Evolutionary conservation across 805 yeast genomes (phyloP).

Genomic region (Nakazawaea molendinolei): DNA sequence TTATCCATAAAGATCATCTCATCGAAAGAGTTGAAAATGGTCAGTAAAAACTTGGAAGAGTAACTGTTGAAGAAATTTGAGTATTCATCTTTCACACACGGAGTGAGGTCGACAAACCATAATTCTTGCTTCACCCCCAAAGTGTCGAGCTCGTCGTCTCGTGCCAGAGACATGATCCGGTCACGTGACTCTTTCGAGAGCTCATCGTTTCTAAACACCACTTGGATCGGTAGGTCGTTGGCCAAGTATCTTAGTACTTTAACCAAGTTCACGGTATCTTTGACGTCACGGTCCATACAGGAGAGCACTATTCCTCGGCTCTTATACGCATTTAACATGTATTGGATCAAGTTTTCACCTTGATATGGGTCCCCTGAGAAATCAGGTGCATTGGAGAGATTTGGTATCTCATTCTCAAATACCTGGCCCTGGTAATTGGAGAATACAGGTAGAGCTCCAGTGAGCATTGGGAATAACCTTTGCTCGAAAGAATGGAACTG

Average conservation of each 20-base stretch:
- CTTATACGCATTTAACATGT: neutral
- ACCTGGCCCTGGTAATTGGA: slow-evolving; percentile 17
- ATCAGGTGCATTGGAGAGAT: slow-evolving; percentile 14
- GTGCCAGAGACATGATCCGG: slow-evolving; percentile 18
- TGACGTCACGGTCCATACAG: slow-evolving; percentile 36
- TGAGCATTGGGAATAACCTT: slow-evolving; percentile 12
- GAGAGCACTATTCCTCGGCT: slow-evolving; percentile 46
- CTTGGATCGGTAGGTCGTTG: slow-evolving; percentile 19
- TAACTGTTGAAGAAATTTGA: slow-evolving; percentile 22
- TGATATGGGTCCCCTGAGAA: slow-evolving; percentile 5
- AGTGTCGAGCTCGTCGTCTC: slow-evolving; percentile 15
- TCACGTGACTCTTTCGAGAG: slow-evolving; percentile 21
- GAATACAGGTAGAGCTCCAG: slow-evolving; percentile 9
- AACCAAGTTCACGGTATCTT: slow-evolving; percentile 15
- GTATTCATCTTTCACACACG: slow-evolving; percentile 3
- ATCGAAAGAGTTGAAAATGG: slow-evolving; percentile 30
- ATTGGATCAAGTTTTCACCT: neutral
- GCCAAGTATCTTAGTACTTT: slow-evolving; percentile 16
- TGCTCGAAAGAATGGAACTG: slow-evolving; percentile 13
- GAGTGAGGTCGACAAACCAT: slow-evolving; percentile 16
- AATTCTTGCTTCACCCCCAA: slow-evolving; percentile 12
- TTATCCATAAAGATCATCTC: slow-evolving; percentile 35
- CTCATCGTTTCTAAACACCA: slow-evolving; percentile 18
- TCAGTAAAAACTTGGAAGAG: slow-evolving; percentile 30
- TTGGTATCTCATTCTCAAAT: slow-evolving; percentile 11